Evolutionary conservation across 306 rosid genomes (phyloP).

Genomic region (Cucumis cinereus): DNA sequence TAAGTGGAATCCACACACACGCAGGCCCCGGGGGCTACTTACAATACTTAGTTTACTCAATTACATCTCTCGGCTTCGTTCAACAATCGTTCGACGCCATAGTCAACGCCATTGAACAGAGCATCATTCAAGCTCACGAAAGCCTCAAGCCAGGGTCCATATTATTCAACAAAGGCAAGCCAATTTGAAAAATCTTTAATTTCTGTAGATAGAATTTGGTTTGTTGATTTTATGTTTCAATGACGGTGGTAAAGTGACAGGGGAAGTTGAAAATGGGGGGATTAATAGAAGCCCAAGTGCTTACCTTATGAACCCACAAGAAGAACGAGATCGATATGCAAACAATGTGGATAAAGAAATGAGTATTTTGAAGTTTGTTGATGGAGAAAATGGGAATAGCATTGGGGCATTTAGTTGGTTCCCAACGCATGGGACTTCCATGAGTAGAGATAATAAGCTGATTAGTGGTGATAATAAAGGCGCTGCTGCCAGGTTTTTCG

Average conservation of each 20-base stretch:
- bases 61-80: conserved; percentile 59
- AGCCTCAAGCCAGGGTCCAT: conserved; percentile 56
- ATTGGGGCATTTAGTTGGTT: conserved; percentile 67
- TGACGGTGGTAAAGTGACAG: conserved; percentile 11
- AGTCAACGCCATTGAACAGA: conserved; percentile 47
- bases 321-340: conserved; percentile 51
- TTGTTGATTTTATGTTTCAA: not conserved
- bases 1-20: conserved; percentile 78
- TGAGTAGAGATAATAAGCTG: conserved; percentile 67
- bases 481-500: conserved; percentile 67
- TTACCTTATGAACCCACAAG: conserved; percentile 51
- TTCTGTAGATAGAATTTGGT: not conserved
- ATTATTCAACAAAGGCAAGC: conserved; percentile 40
- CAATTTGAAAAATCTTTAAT: not conserved
- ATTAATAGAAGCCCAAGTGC: conserved; percentile 81
- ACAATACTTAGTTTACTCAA: conserved; percentile 57
- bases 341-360: conserved; percentile 50
- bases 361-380: conserved; percentile 60
- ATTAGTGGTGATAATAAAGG: conserved; percentile 89
- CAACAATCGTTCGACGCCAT: conserved; percentile 73
- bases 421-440: conserved; percentile 83
- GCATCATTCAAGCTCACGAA: conserved; percentile 60
- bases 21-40: conserved; percentile 88
- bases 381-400: conserved; percentile 27
- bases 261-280: conserved; percentile 55